A percentile compares a stretch with the other conserved stretches of the same genome.
Conservation (phyloP, 805 yeast species). For the Candida nemodendra region DNA sequence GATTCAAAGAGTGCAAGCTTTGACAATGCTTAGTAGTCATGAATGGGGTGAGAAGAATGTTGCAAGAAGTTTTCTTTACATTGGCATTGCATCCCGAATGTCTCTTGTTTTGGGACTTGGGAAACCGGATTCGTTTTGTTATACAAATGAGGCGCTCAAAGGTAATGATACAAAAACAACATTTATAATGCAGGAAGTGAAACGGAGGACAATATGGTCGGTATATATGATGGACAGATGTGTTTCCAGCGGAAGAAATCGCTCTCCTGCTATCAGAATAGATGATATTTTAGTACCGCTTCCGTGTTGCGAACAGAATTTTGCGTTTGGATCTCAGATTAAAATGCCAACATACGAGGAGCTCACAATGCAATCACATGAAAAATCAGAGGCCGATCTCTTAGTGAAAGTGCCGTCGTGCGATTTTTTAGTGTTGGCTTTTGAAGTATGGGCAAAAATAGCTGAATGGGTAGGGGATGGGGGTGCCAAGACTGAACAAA, state of each 20-base stretch:
- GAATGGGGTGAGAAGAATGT: slow-evolving; percentile 42
- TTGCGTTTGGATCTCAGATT: slow-evolving; percentile 27
- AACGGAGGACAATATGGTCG: slow-evolving; percentile 40
- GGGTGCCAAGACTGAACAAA: slow-evolving; percentile 31
- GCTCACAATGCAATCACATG: slow-evolving; percentile 8
- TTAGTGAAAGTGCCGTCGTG: slow-evolving; percentile 23
- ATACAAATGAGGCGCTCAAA: slow-evolving; percentile 10
- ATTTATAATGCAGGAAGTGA: slow-evolving; percentile 31
- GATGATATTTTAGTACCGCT: slow-evolving; percentile 34
- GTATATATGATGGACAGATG: slow-evolving; percentile 44
- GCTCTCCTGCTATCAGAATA: slow-evolving; percentile 34
- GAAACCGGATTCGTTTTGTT: slow-evolving; percentile 17
- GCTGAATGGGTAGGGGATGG: slow-evolving; percentile 40
- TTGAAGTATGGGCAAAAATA: slow-evolving; percentile 38
- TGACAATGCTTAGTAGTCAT: slow-evolving; percentile 37
- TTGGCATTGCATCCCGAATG: slow-evolving; percentile 42
- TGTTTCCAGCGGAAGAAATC: slow-evolving; percentile 35
- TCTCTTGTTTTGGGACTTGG: slow-evolving; percentile 35
- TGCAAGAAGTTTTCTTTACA: slow-evolving; percentile 37
- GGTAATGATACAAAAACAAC: slow-evolving; percentile 3
- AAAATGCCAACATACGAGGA: slow-evolving; percentile 18
- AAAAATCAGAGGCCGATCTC: slow-evolving; percentile 7
- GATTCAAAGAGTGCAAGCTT: slow-evolving; percentile 38
- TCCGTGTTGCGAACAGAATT: slow-evolving; percentile 36
- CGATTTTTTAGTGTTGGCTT: slow-evolving; percentile 33